Evolutionary conservation across 2,329 filamentous ascomycete species (phyloP).

Genomic region (Colletotrichum sp.): DNA sequence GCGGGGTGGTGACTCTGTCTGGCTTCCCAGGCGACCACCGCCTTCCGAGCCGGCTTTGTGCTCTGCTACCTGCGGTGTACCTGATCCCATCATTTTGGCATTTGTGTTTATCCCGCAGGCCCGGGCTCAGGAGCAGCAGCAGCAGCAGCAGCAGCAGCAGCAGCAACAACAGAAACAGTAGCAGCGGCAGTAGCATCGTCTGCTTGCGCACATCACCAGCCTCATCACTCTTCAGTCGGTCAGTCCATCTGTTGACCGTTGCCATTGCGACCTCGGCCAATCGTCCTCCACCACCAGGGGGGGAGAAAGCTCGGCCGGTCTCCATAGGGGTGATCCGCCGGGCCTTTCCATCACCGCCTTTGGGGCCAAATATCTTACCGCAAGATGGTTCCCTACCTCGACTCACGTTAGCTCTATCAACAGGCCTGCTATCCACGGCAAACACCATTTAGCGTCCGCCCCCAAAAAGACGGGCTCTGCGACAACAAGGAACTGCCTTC

Average conservation of each 20-base stretch:
- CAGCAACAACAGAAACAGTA: neutral
- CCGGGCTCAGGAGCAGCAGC: neutral
- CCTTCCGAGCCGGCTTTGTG: neutral
- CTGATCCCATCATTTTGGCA: neutral
- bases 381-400: neutral
- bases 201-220: neutral
- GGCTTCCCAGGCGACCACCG: neutral
- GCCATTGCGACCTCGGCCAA: neutral
- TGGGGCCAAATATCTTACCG: constrained; percentile 1
- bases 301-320: neutral
- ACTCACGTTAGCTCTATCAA: neutral
- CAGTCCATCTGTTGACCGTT: neutral
- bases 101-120: neutral
- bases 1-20: neutral
- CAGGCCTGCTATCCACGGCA: neutral
- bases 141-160: neutral
- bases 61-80: neutral
- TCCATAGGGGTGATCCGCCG: constrained; percentile 9
- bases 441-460: neutral
- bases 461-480: neutral
- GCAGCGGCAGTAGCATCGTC: neutral
- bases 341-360: constrained; percentile 17
- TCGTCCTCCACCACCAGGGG: neutral
- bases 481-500: neutral
- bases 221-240: neutral